Percentiles rank a stretch among this genome's conserved stretches.
phyloP scores from a whole-genome alignment of 805 yeast genomes.

The Kurtzmaniella fragi region DNA sequence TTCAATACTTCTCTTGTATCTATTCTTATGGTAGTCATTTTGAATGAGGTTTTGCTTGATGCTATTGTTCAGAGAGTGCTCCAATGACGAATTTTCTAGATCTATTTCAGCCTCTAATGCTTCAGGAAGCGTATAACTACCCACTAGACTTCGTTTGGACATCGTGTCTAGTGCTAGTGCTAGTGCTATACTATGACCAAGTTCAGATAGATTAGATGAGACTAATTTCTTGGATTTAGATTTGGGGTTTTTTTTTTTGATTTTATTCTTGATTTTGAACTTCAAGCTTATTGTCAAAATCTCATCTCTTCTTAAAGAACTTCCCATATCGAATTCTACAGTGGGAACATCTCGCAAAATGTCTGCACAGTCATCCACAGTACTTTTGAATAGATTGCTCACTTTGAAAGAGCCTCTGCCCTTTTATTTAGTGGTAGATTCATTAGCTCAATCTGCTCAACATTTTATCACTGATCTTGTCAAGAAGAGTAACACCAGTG shows the following conservation, averaged over 20 bases:
- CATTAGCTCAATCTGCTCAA: constrained; percentile 62
- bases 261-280: no score
- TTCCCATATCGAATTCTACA: no score
- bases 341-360: no score
- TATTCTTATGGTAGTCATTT: constrained; percentile 25
- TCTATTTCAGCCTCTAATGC: constrained; percentile 21
- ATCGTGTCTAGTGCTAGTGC: constrained; percentile 5
- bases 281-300: no score
- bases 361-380: constrained; percentile 34
- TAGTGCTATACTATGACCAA: no score
- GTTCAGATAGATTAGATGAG: background rate
- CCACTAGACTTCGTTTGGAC: constrained; percentile 18
- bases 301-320: background rate
- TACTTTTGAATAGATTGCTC: constrained; percentile 62
- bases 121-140: constrained; percentile 26
- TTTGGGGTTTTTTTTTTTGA: background rate
- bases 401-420: constrained; percentile 72
- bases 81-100: constrained; percentile 16
- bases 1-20: constrained; percentile 19
- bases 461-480: constrained; percentile 55
- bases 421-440: constrained; percentile 63
- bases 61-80: constrained; percentile 10
- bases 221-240: background rate
- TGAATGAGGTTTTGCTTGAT: constrained; percentile 13
- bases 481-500: constrained; percentile 29